phyloP scores from a whole-genome alignment of 768 basidiomycete species.

The Russula foetens region DNA sequence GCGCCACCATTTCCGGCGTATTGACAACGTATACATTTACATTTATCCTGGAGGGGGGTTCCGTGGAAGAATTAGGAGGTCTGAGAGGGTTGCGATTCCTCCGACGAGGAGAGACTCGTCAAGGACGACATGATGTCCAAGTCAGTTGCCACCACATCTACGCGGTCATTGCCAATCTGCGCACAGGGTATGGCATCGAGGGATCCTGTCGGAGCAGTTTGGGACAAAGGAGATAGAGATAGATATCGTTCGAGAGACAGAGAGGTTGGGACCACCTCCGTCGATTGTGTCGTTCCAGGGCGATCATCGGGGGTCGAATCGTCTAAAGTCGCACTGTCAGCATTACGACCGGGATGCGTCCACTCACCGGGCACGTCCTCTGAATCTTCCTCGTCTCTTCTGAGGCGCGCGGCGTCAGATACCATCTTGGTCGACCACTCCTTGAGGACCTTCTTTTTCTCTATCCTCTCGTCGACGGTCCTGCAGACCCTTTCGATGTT shows the following conservation, averaged over 20 bases:
- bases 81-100: not conserved
- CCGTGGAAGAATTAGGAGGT: not conserved
- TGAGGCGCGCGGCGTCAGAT: not conserved
- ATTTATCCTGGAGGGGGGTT: too few species aligned
- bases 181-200: not conserved
- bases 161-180: not conserved
- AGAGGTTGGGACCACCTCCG: constrained; percentile 1
- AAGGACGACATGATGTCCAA: not conserved
- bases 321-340: not conserved
- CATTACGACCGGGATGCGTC: not conserved
- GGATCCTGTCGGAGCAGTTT: not conserved
- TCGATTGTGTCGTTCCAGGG: not conserved
- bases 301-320: not conserved
- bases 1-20: too few species aligned
- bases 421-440: not conserved
- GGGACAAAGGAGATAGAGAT: not conserved
- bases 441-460: not conserved
- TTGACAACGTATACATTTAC: too few species aligned
- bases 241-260: constrained; percentile 7
- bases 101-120: not conserved
- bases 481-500: not conserved
- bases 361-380: not conserved
- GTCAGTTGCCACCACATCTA: not conserved
- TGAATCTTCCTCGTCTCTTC: not conserved
- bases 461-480: constrained; percentile 5